Conservation (phyloP, 1,284 basidiomycete genomes). For the Boletus albobrunnescens region DNA sequence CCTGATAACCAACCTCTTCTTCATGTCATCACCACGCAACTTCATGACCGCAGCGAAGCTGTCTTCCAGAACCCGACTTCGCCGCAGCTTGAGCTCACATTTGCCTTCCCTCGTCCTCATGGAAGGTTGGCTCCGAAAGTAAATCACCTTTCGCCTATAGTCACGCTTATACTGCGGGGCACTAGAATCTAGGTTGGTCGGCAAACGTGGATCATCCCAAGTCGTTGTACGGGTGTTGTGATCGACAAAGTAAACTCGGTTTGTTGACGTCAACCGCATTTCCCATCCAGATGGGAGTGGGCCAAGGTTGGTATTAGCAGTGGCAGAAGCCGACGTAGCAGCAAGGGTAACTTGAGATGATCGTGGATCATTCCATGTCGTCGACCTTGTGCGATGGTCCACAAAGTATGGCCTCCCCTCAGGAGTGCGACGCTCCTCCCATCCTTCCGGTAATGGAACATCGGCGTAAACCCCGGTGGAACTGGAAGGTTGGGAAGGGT, state of each 20-base stretch:
- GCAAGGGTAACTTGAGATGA: slow-evolving; percentile 28
- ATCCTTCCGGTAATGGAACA: slow-evolving; percentile 89
- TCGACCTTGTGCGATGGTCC: slow-evolving; percentile 92
- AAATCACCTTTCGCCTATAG: slow-evolving; percentile 97
- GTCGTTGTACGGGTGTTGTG: slow-evolving; percentile 77
- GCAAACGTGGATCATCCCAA: slow-evolving; percentile 74
- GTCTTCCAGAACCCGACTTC: slow-evolving; percentile 94
- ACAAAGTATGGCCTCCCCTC: slow-evolving; percentile 98
- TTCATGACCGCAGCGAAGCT: slow-evolving; percentile 96
- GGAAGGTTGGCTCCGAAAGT: slow-evolving; percentile 97
- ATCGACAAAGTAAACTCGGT: slow-evolving; percentile 75
- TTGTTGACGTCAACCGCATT: slow-evolving; percentile 72
- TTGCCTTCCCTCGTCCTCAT: slow-evolving; percentile 88
- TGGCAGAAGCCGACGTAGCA: slow-evolving; percentile 64
- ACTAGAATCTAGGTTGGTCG: slow-evolving; percentile 76
- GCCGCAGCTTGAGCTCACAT: slow-evolving; percentile 93
- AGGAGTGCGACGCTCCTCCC: slow-evolving; percentile 98
- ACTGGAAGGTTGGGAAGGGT: slow-evolving; percentile 12
- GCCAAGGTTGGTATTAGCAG: slow-evolving; percentile 86
- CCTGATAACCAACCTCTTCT: slow-evolving; percentile 97
- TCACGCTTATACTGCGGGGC: slow-evolving; percentile 99
- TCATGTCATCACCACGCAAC: slow-evolving; percentile 89
- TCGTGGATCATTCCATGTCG: slow-evolving; percentile 97
- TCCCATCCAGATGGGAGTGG: slow-evolving; percentile 91
- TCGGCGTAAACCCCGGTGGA: slow-evolving; percentile 36